Conservation (phyloP, 2,329 filamentous ascomycete species). For the Aspergillus ochraceoroseus region DNA sequence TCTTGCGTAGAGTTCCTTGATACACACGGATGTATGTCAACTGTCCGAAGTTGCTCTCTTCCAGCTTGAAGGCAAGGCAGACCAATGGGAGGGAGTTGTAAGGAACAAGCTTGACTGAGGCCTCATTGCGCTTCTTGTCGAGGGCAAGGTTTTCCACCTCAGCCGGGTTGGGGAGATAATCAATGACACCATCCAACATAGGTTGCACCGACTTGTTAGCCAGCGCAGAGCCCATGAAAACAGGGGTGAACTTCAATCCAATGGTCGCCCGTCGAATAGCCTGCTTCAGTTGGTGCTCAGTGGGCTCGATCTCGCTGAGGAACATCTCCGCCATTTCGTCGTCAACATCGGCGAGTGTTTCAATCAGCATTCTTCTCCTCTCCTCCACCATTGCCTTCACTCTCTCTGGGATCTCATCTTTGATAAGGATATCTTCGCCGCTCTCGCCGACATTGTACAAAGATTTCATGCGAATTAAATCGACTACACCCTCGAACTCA, state of each 20-base stretch:
- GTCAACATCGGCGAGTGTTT: conserved; percentile 94
- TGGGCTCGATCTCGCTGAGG: conserved; percentile 78
- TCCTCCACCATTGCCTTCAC: conserved; percentile 71
- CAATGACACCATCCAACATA: conserved; percentile 93
- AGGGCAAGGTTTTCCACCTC: conserved; percentile 87
- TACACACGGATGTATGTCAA: conserved; percentile 98
- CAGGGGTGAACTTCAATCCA: conserved; percentile 80
- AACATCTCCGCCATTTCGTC: conserved; percentile 96
- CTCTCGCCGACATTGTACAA: conserved; percentile 84
- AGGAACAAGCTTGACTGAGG: conserved; percentile 77
- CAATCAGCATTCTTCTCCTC: conserved; percentile 79
- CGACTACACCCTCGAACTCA: conserved; percentile 85
- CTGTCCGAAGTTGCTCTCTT: conserved; percentile 98
- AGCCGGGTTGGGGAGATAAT: conserved; percentile 87
- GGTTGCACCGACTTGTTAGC: conserved; percentile 94
- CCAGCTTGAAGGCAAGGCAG: conserved; percentile 94
- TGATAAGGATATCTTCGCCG: conserved; percentile 70
- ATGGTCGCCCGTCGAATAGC: conserved; percentile 92
- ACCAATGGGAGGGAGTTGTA: conserved; percentile 94
- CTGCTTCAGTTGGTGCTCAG: conserved; percentile 76
- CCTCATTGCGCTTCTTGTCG: conserved; percentile 73
- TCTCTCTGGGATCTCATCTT: conserved; percentile 77
- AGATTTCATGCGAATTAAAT: conserved; percentile 85
- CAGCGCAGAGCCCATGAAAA: conserved; percentile 92
- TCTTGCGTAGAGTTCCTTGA: conserved; percentile 85